Evolutionary conservation across 2,329 filamentous ascomycete species (phyloP).

Genomic region (Fusarium sacchari): DNA sequence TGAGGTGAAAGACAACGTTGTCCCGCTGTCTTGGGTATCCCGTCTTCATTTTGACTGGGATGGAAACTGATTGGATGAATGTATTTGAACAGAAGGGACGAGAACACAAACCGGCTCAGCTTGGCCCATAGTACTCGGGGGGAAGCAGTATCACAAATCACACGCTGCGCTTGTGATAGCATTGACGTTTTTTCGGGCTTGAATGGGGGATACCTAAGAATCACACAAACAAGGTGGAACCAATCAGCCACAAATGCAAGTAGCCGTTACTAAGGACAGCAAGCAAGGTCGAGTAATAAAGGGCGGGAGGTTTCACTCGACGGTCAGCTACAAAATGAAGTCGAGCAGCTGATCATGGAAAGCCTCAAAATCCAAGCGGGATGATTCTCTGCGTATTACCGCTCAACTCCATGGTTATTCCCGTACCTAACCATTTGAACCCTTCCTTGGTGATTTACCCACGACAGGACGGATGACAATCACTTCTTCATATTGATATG

Average conservation of each 20-base stretch:
- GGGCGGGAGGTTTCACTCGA: background rate
- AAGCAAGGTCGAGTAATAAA: background rate
- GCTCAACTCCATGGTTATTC: background rate
- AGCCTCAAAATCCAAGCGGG: slow-evolving; percentile 5
- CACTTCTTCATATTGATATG: background rate
- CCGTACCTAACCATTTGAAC: background rate
- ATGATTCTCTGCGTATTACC: background rate
- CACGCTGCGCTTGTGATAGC: slow-evolving; percentile 8
- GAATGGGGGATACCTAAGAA: slow-evolving; percentile 3
- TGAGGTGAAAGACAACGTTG: slow-evolving; percentile 14
- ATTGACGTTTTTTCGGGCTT: background rate
- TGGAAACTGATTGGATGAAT: slow-evolving; percentile 16
- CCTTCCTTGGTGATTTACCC: background rate
- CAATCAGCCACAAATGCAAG: slow-evolving; percentile 26
- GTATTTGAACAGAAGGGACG: slow-evolving; percentile 17
- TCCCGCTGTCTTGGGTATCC: slow-evolving; percentile 32
- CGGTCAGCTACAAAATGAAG: background rate
- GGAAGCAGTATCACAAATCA: slow-evolving; percentile 10
- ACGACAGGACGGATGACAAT: background rate
- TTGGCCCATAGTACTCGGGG: background rate
- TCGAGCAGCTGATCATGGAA: background rate
- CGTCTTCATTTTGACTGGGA: slow-evolving; percentile 1
- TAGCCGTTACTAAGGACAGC: background rate
- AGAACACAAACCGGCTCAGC: slow-evolving; percentile 2
- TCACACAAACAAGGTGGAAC: slow-evolving; percentile 17